These are phyloP conservation scores for Pyrrhoderma lamaoense DNA, from an alignment of 1,284 basidiomycete genomes.

Conservation along the genomic window DNA sequence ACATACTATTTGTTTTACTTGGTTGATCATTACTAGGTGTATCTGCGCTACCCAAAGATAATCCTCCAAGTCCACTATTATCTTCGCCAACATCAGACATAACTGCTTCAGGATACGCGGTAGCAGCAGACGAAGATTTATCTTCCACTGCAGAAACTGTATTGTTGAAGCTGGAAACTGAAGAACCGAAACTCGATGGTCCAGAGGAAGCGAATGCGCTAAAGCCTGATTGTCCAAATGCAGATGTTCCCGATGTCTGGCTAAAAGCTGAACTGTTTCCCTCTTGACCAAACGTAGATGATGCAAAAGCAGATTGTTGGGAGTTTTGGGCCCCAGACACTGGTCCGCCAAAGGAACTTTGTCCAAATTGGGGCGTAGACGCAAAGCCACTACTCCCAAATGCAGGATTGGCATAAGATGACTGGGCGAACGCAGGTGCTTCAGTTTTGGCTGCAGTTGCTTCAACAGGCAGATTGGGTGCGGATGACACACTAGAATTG, in stretches of 20 bases:
- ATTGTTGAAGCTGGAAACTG: conserved; percentile 24
- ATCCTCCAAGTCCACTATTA: conserved; percentile 5
- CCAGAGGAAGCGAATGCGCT: conserved; percentile 22
- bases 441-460: neutral
- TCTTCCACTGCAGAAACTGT: neutral
- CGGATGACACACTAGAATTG: conserved; percentile 4
- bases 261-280: conserved; percentile 20
- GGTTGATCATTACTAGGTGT: neutral
- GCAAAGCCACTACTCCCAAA: conserved; percentile 16
- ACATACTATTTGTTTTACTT: conserved; percentile 23
- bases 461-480: neutral
- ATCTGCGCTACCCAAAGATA: conserved; percentile 9
- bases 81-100: conserved; percentile 14
- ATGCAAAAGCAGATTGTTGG: neutral
- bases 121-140: conserved; percentile 12
- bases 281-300: conserved; percentile 9
- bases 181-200: conserved; percentile 30
- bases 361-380: neutral
- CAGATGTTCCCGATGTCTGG: conserved; percentile 13
- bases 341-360: neutral
- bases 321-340: neutral
- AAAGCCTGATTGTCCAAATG: conserved; percentile 20
- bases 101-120: conserved; percentile 22
- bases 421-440: conserved; percentile 21
- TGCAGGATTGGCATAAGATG: conserved; percentile 19